Evolutionary conservation across 345 rosid species (phyloP).

Genomic region (Rhodomyrtus tomentosa): DNA sequence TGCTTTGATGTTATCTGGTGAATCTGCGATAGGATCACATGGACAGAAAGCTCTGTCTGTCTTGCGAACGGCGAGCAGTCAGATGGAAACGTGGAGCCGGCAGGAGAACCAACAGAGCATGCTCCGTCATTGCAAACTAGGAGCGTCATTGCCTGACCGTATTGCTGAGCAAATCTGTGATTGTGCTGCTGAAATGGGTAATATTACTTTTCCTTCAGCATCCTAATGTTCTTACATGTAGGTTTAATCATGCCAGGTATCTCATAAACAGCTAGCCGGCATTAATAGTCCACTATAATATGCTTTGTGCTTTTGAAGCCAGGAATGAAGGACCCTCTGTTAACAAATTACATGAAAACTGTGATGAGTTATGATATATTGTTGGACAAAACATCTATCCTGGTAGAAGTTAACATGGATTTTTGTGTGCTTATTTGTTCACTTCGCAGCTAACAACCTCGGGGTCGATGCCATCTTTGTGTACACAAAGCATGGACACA

Average conservation of each 20-base stretch:
- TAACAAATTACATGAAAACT: not conserved
- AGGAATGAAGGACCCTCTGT: not conserved
- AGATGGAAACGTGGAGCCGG: constrained; percentile 54
- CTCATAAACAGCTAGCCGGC: not conserved
- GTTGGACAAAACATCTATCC: not conserved
- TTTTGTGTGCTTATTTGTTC: not conserved
- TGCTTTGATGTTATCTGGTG: constrained; percentile 70
- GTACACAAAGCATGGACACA: constrained; percentile 53
- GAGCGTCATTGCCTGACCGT: constrained; percentile 31
- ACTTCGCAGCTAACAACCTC: constrained; percentile 44
- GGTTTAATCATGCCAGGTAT: not conserved
- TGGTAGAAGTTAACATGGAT: not conserved
- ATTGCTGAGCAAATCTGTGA: constrained; percentile 66
- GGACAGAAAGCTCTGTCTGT: constrained; percentile 62
- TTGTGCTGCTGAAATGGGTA: constrained; percentile 64
- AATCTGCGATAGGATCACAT: constrained; percentile 53
- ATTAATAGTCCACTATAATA: not conserved
- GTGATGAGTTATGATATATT: not conserved
- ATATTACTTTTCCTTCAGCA: not conserved
- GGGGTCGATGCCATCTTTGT: constrained; percentile 63
- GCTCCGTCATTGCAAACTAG: constrained; percentile 22
- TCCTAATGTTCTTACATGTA: not conserved
- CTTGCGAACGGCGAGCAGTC: constrained; percentile 37
- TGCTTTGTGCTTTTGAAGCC: not conserved
- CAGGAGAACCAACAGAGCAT: constrained; percentile 26